Evolutionary conservation across 2,329 filamentous ascomycete genomes (phyloP).

Genomic region (Elsinoe ampelina): DNA sequence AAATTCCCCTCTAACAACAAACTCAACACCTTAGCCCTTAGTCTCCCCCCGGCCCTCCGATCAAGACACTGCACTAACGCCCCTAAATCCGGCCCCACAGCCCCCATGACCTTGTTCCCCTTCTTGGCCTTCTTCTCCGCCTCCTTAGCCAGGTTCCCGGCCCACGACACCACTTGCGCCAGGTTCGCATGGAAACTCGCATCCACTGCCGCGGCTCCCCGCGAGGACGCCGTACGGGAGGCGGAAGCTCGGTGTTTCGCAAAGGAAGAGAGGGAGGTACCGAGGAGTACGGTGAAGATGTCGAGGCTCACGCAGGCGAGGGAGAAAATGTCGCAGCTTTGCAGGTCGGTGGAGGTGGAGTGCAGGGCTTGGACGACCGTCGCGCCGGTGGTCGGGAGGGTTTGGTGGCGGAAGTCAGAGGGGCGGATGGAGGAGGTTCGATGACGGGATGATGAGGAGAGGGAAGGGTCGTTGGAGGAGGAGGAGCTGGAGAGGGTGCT

Average conservation of each 20-base stretch:
- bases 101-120: constrained; percentile 39
- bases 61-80: constrained; percentile 31
- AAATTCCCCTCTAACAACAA: constrained; percentile 31
- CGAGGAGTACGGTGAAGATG: constrained; percentile 58
- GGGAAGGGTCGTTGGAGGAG: neutral
- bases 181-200: constrained; percentile 62
- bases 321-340: constrained; percentile 60
- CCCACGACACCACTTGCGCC: constrained; percentile 24
- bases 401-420: constrained; percentile 5
- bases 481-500: neutral
- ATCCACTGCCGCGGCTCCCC: constrained; percentile 46
- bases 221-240: neutral
- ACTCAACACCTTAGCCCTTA: constrained; percentile 4
- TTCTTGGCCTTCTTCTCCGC: constrained; percentile 3
- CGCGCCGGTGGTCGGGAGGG: neutral
- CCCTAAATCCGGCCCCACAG: constrained; percentile 5
- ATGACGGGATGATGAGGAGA: neutral
- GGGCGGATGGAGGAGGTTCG: neutral
- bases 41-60: constrained; percentile 25
- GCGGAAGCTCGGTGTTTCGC: constrained; percentile 38
- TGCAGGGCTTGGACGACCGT: neutral
- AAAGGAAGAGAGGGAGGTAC: constrained; percentile 58
- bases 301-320: constrained; percentile 65
- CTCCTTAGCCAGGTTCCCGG: constrained; percentile 31
- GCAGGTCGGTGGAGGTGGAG: constrained; percentile 16